Percentiles rank a stretch among this genome's conserved stretches.
These are phyloP conservation scores for Fusarium cicatricum DNA, from an alignment of 2,329 filamentous ascomycete species.

Conservation along the genomic window DNA sequence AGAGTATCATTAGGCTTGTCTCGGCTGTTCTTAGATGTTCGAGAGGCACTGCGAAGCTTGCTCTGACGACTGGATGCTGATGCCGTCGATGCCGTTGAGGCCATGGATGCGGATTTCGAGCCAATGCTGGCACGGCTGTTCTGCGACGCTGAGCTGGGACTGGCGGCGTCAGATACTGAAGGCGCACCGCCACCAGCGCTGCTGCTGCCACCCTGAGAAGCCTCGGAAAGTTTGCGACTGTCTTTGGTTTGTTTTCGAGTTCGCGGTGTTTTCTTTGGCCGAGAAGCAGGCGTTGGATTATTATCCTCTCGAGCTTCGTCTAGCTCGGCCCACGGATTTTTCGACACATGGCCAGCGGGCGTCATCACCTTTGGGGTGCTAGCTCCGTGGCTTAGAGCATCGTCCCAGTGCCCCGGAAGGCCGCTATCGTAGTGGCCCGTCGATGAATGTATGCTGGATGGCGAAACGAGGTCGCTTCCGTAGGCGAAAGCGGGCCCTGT, in stretches of 20 bases:
- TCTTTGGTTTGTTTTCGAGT: constrained; percentile 30
- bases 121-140: constrained; percentile 36
- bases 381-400: constrained; percentile 31
- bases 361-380: constrained; percentile 40
- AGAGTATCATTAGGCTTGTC: constrained; percentile 39
- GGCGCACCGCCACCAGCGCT: constrained; percentile 28
- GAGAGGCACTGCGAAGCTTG: constrained; percentile 42
- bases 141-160: constrained; percentile 37
- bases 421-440: constrained; percentile 27
- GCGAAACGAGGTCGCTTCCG: constrained; percentile 34
- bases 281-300: constrained; percentile 13
- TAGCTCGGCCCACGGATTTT: constrained; percentile 39
- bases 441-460: constrained; percentile 36
- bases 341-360: constrained; percentile 29
- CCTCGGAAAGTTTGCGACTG: constrained; percentile 30
- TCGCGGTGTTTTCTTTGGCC: constrained; percentile 31
- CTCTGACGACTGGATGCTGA: constrained; percentile 39
- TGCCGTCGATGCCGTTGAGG: constrained; percentile 35
- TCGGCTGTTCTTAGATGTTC: constrained; percentile 41
- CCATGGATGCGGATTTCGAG: constrained; percentile 37
- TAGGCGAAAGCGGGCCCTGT: constrained; percentile 31
- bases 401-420: constrained; percentile 33
- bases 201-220: constrained; percentile 26
- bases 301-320: constrained; percentile 26
- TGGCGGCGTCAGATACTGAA: constrained; percentile 36